A percentile compares a stretch with the other conserved stretches of the same genome.
phyloP scores from a whole-genome alignment of 257 asterid genomes.

The Plantago major region DNA sequence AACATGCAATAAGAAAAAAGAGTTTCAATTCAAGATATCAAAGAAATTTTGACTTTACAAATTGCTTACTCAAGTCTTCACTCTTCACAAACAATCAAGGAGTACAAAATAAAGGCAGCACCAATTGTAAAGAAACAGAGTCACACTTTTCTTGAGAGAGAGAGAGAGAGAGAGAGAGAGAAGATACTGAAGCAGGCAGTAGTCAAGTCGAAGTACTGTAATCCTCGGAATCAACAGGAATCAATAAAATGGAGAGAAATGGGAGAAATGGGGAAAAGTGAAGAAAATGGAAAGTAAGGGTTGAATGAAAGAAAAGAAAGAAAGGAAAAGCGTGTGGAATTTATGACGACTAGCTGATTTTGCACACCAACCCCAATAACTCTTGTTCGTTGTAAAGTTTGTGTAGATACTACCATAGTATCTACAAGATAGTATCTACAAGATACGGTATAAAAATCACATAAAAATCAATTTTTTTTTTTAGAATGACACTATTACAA shows the following conservation, averaged over 20 bases:
- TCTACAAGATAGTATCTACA: no score
- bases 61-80: background rate
- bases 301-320: constrained; percentile 23
- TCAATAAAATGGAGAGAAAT: constrained; percentile 30
- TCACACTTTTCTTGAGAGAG: constrained; percentile 20
- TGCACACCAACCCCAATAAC: constrained; percentile 25
- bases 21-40: background rate
- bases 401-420: no score
- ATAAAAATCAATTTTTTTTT: no score
- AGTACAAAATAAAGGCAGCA: background rate
- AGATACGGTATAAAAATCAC: no score
- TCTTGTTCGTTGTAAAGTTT: background rate
- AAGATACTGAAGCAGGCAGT: constrained; percentile 17
- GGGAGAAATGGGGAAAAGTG: constrained; percentile 30
- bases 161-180: constrained; percentile 15
- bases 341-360: constrained; percentile 40
- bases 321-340: constrained; percentile 61
- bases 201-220: no score
- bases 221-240: constrained; percentile 30
- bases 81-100: background rate
- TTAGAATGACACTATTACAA: no score
- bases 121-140: background rate
- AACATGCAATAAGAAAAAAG: background rate
- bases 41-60: background rate
- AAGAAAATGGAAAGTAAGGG: constrained; percentile 39